phyloP scores from a whole-genome alignment of 2,329 filamentous ascomycete genomes.

The Phyllosticta citriasiana region DNA sequence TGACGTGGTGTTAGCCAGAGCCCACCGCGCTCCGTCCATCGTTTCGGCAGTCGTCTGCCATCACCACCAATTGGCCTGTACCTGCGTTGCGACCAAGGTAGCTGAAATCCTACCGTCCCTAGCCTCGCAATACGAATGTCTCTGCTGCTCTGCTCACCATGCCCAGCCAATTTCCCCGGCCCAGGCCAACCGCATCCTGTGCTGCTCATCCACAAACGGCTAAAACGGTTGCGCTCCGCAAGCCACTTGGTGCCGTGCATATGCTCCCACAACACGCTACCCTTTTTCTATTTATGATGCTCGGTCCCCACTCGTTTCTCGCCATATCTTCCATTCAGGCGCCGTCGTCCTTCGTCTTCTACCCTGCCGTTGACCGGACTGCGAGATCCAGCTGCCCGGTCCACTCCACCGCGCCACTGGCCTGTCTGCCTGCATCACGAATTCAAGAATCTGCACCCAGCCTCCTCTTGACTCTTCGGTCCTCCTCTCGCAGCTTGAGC shows the following conservation, averaged over 20 bases:
- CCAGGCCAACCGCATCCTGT: not conserved
- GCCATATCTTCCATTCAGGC: not conserved
- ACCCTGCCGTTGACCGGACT: not conserved
- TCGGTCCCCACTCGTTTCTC: constrained; percentile 6
- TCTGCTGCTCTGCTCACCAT: not conserved
- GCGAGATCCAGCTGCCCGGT: constrained; percentile 2
- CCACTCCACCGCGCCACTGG: not conserved
- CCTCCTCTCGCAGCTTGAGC: constrained; percentile 2
- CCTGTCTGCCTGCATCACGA: constrained; percentile 3
- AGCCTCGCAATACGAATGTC: not conserved
- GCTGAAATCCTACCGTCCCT: not conserved
- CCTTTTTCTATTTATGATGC: constrained; percentile 9
- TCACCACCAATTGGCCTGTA: not conserved
- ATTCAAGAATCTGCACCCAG: constrained; percentile 9
- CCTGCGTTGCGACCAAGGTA: not conserved
- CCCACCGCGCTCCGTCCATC: not conserved
- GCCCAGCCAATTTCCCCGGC: not conserved
- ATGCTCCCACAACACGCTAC: constrained; percentile 3
- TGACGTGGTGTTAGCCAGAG: not conserved
- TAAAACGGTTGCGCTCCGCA: constrained; percentile 2
- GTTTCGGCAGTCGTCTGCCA: not conserved
- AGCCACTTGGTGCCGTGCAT: constrained; percentile 6
- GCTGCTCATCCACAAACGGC: not conserved
- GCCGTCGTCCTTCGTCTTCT: constrained; percentile 2
- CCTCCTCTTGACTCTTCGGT: not conserved